Base-by-base conservation (phyloP, 495 filamentous ascomycete species). In the Neurospora sp. region DNA sequence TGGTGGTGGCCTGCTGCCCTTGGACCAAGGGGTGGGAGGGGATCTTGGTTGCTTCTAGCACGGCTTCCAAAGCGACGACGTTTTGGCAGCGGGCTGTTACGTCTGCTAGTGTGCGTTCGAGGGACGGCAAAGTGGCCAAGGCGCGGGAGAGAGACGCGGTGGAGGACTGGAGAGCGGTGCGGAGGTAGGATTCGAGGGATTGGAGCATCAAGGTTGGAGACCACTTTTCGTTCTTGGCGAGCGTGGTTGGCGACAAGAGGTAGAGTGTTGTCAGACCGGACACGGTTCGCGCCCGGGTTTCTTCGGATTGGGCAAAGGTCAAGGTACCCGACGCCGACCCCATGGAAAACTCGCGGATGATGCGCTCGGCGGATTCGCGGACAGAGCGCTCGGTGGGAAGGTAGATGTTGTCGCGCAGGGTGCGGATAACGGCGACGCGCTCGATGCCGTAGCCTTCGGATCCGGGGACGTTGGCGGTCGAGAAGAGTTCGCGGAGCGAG, bases 21-120 rank as follows among this genome's bases (percentile, higher is more conserved):
- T 68, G 11, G 74, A 93, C 77, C 20, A 91, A 82, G 0, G 91
- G 89, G 74, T 93, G 91, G 0, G 81, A 69, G 1, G 92, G 93
- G 2, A 88, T 84, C 69, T 88, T 91, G 3, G 89, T 89, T 14
- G 84, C 85, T 71, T 86, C 88, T 42, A 99, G 87, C 35, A 97
- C 88, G 3, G 88, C 85, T 81, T 98, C 95, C 1, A 98, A 80
- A 3, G 93, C 93, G 11, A 95, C 91, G 35, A 98, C 90, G 73
- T 96, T 96, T 82, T 97, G 93, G 78, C 96, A 97, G 66, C 93
- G 86, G 7, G 90, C 89, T 10, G 92, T 91, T 18, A 97, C 87
- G 78, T 98, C 96, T 37, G 88, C 83, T 7, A 99, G 87, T 3
- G 93, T 90, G 39, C 93, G 87, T 59, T 98, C 94, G 48, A 99